A percentile compares a stretch with the other conserved stretches of the same genome.
phyloP scores from a whole-genome alignment of 2,329 filamentous ascomycete species.

The Cadophora sp. region DNA sequence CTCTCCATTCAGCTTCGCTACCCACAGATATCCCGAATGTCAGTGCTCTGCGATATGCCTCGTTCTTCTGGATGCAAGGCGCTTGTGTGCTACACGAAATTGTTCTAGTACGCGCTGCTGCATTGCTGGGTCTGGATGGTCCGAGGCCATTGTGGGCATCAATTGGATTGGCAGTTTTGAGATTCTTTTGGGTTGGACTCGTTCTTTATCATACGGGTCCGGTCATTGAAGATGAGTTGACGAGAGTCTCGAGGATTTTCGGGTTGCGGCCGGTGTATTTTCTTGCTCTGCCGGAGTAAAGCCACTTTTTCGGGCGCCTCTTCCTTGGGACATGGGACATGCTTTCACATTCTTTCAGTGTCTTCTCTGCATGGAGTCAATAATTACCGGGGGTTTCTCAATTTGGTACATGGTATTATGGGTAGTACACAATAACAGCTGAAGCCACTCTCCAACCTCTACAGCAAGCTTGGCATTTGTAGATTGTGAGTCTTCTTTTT shows the following conservation, averaged over 20 bases:
- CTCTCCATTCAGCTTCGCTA: constrained; percentile 16
- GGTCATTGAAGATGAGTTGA: constrained; percentile 12
- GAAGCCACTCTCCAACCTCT: no score
- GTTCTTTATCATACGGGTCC: constrained; percentile 19
- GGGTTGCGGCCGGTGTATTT: constrained; percentile 6
- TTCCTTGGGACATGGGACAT: no score
- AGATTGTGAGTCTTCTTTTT: no score
- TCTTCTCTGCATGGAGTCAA: no score
- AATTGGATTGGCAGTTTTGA: not conserved
- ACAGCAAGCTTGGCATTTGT: no score
- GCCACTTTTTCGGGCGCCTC: no score
- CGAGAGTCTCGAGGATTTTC: constrained; percentile 12
- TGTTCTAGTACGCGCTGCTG: constrained; percentile 7
- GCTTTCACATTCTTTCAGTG: no score
- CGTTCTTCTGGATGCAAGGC: constrained; percentile 30
- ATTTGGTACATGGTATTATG: no score
- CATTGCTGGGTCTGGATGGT: not conserved
- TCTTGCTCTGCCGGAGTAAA: not conserved
- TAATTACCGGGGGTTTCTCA: no score
- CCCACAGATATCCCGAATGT: constrained; percentile 11
- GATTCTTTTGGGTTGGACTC: constrained; percentile 5
- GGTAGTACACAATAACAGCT: no score
- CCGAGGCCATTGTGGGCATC: not conserved
- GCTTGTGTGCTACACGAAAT: constrained; percentile 24
- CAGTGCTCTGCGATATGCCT: constrained; percentile 14